These are phyloP conservation scores for Agaricus subrufescens DNA, from an alignment of 768 basidiomycete species.

Conservation along the genomic window DNA sequence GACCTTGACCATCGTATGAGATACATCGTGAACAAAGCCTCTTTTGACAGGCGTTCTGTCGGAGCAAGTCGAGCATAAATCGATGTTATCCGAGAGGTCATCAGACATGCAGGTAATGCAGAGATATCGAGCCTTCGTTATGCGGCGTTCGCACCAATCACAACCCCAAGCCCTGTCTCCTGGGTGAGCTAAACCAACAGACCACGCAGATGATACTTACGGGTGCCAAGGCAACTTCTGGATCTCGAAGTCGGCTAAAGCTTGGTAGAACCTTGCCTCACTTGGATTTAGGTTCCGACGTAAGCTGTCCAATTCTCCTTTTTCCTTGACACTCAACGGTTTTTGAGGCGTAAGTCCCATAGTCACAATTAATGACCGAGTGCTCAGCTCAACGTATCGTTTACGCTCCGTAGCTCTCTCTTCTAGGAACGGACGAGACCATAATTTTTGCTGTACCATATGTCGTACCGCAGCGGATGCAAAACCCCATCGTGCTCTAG, in stretches of 20 bases:
- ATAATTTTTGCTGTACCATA: conserved; percentile 23
- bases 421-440: conserved; percentile 27
- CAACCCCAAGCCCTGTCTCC: conserved; percentile 23
- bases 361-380: conserved; percentile 21
- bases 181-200: neutral
- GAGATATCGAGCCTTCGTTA: conserved; percentile 25
- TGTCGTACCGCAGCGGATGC: conserved; percentile 24
- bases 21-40: conserved; percentile 24
- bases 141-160: conserved; percentile 26
- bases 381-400: conserved; percentile 25
- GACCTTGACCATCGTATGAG: conserved; percentile 25
- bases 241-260: conserved; percentile 26
- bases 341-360: conserved; percentile 26
- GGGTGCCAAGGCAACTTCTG: conserved; percentile 30
- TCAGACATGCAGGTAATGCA: conserved; percentile 29
- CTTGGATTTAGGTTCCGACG: conserved; percentile 25
- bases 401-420: conserved; percentile 25
- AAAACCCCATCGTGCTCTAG: conserved; percentile 27
- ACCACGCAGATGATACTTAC: conserved; percentile 14
- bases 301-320: conserved; percentile 24
- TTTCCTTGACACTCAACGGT: conserved; percentile 21
- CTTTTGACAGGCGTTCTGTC: conserved; percentile 24
- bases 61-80: conserved; percentile 24
- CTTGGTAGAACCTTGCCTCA: conserved; percentile 30
- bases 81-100: conserved; percentile 29